Conservation (phyloP, 169 alveolate species). For the Eimeria zaria region DNA sequence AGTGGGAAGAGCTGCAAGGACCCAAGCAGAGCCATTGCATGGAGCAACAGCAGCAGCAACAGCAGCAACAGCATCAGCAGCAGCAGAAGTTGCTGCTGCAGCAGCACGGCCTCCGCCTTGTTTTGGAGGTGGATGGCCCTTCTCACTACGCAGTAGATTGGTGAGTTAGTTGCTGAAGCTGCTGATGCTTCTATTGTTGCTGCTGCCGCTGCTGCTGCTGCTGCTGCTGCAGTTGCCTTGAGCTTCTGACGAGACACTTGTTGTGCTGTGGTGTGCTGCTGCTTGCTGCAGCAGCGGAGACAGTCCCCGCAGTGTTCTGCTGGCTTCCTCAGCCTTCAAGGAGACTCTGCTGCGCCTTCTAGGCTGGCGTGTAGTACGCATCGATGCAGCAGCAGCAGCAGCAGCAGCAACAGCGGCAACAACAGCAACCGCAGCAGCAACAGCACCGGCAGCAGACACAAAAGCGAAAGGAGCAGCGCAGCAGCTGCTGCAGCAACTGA, state of each 20-base stretch:
- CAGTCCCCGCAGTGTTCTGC: background rate
- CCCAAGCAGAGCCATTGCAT: too few species aligned
- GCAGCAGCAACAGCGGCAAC: background rate
- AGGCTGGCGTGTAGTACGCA: slow-evolving; percentile 57
- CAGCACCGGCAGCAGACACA: slow-evolving; percentile 5
- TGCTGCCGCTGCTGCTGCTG: slow-evolving; percentile 15
- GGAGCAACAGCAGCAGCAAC: too few species aligned
- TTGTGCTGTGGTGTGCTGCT: slow-evolving; percentile 34
- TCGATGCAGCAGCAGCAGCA: slow-evolving; percentile 28
- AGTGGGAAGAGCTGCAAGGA: too few species aligned
- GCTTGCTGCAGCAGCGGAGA: slow-evolving; percentile 65
- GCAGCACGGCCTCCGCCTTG: slow-evolving; percentile 42
- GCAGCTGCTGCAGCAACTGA: slow-evolving; percentile 32
- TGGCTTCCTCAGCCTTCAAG: slow-evolving; percentile 6
- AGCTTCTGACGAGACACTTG: background rate
- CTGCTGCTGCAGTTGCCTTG: background rate
- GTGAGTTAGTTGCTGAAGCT: slow-evolving; percentile 14
- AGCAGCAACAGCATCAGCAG: too few species aligned
- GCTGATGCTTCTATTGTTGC: slow-evolving; percentile 35
- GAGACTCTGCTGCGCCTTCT: slow-evolving; percentile 42
- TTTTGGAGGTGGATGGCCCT: slow-evolving; percentile 62
- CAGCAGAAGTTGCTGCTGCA: slow-evolving; percentile 8
- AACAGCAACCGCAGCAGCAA: background rate
- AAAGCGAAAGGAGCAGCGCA: slow-evolving; percentile 12
- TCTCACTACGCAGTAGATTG: slow-evolving; percentile 22